Conservation (phyloP, 345 rosid species). For the Triadica sebifera region DNA sequence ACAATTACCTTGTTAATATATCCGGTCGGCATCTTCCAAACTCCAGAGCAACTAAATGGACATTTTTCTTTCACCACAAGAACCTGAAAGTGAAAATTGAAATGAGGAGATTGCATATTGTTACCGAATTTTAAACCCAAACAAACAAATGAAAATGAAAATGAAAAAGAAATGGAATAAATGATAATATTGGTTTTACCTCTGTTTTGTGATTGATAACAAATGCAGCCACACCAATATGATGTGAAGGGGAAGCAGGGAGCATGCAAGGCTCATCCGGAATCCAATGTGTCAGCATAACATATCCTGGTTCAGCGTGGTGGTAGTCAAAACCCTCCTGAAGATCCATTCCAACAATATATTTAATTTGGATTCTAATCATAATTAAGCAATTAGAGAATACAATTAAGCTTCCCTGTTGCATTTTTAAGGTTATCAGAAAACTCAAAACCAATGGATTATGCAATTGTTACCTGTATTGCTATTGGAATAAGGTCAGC, state of each 20-base stretch:
- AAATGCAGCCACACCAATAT: conserved; percentile 47
- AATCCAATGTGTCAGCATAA: conserved; percentile 56
- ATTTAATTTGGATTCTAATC: too few species aligned
- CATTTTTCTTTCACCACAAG: conserved; percentile 53
- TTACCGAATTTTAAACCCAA: too few species aligned
- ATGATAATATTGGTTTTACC: conserved; percentile 32
- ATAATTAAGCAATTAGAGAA: too few species aligned
- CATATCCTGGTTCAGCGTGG: conserved; percentile 54
- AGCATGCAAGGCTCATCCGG: conserved; percentile 42
- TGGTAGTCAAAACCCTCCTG: conserved; percentile 53
- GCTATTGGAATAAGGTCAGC: conserved; percentile 53
- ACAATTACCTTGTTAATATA: conserved; percentile 43
- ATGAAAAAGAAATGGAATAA: too few species aligned
- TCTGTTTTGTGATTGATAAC: conserved; percentile 41
- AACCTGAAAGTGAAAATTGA: conserved; percentile 26
- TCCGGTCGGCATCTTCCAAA: conserved; percentile 61
- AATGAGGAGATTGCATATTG: too few species aligned
- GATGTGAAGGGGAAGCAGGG: conserved; percentile 55
- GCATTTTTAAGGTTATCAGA: too few species aligned
- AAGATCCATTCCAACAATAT: neutral
- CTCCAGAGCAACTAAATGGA: conserved; percentile 37
- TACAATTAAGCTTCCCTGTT: too few species aligned
- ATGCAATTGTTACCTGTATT: conserved; percentile 31
- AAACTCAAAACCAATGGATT: too few species aligned
- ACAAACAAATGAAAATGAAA: too few species aligned